Evolutionary conservation across 2,329 filamentous ascomycete species (phyloP).

Genomic region (Aspergillus puulaauensis): DNA sequence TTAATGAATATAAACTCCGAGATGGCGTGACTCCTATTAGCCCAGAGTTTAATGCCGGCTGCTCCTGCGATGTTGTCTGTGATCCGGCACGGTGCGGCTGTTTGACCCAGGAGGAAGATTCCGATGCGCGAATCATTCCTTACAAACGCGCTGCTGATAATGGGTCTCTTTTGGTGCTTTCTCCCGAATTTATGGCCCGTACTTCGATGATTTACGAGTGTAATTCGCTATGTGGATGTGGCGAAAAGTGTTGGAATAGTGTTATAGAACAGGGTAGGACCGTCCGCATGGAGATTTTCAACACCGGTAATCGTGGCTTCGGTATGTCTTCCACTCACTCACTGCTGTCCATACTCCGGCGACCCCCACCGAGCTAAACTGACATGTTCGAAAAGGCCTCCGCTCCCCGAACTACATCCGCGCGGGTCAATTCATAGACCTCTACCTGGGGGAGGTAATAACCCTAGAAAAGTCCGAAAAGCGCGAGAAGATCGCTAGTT

Average conservation of each 20-base stretch:
- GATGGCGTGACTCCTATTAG: constrained; percentile 29
- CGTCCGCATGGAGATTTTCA: constrained; percentile 43
- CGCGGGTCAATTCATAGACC: constrained; percentile 47
- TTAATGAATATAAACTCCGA: constrained; percentile 36
- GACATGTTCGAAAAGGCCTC: constrained; percentile 32
- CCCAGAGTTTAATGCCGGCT: constrained; percentile 34
- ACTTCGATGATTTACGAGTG: constrained; percentile 45
- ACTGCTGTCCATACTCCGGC: not conserved
- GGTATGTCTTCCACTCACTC: constrained; percentile 24
- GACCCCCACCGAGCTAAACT: not conserved
- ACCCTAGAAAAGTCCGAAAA: constrained; percentile 35
- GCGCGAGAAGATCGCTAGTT: constrained; percentile 33
- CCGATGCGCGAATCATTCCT: constrained; percentile 29
- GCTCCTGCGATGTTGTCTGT: constrained; percentile 30
- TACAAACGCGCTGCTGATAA: constrained; percentile 25
- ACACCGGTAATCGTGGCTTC: constrained; percentile 43
- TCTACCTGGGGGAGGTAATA: constrained; percentile 47
- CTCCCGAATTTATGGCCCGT: constrained; percentile 29
- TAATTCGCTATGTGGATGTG: constrained; percentile 38
- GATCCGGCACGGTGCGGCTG: constrained; percentile 29
- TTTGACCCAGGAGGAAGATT: constrained; percentile 30
- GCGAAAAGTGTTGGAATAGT: constrained; percentile 39
- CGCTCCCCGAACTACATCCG: constrained; percentile 38
- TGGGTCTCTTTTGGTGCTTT: constrained; percentile 24
- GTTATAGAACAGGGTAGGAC: constrained; percentile 43